These are phyloP conservation scores for Phialophora verrucosa DNA, from an alignment of 2,329 filamentous ascomycete species.

Conservation along the genomic window DNA sequence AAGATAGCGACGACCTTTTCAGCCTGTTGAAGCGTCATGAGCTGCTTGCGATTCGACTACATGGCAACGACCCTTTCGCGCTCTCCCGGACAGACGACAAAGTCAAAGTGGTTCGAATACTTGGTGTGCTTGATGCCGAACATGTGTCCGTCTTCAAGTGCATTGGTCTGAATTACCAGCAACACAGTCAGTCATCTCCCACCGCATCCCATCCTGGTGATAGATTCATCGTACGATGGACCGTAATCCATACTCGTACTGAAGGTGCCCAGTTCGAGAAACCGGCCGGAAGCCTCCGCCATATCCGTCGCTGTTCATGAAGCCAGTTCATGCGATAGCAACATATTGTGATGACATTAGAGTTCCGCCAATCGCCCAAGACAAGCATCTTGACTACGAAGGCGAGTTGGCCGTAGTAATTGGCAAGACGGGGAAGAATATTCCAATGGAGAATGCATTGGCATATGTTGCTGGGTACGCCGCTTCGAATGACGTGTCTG, in stretches of 20 bases:
- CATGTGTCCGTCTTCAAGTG: constrained; percentile 62
- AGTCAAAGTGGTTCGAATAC: background rate
- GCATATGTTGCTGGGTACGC: constrained; percentile 61
- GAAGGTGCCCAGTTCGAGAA: constrained; percentile 51
- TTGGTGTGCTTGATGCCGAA: constrained; percentile 24
- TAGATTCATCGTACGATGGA: too few relatives aligned
- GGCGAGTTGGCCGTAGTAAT: constrained; percentile 53
- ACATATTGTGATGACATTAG: constrained; percentile 41
- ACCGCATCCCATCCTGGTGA: too few relatives aligned
- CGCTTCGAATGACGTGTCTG: constrained; percentile 61
- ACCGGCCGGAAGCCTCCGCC: constrained; percentile 48
- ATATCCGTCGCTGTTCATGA: constrained; percentile 50
- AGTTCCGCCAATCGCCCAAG: constrained; percentile 49
- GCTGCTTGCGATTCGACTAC: constrained; percentile 2
- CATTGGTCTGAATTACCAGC: constrained; percentile 53
- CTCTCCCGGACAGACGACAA: constrained; percentile 2
- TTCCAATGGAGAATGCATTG: constrained; percentile 52
- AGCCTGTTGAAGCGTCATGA: constrained; percentile 2
- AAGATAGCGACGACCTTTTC: constrained; percentile 11
- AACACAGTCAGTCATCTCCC: constrained; percentile 51
- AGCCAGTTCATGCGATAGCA: constrained; percentile 44
- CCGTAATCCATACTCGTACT: too few relatives aligned
- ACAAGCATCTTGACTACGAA: constrained; percentile 42
- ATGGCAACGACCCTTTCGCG: constrained; percentile 5
- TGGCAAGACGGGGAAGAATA: constrained; percentile 58